These are phyloP conservation scores for Somion occarium DNA, from an alignment of 1,284 basidiomycete genomes.

Conservation along the genomic window DNA sequence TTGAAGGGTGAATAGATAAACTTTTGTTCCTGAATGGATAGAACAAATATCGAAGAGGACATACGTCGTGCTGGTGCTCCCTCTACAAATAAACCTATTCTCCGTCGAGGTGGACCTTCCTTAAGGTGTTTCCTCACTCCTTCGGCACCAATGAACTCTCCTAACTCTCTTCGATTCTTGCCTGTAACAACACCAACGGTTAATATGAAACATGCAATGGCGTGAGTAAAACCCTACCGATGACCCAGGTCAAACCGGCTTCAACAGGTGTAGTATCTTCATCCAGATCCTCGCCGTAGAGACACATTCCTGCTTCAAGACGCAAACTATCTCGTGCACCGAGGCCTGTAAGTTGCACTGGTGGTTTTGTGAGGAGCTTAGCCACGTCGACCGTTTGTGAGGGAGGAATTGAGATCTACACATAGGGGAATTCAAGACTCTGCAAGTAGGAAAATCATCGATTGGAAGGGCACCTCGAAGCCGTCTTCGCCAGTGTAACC, in stretches of 20 bases:
- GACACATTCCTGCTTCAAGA: slow-evolving; percentile 96
- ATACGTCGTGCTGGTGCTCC: slow-evolving; percentile 84
- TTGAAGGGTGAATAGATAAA: too few species aligned
- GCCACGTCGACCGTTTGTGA: slow-evolving; percentile 71
- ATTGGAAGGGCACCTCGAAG: slow-evolving; percentile 67
- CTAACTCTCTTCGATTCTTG: slow-evolving; percentile 73
- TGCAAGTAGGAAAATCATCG: neutral
- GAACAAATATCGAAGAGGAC: slow-evolving; percentile 23
- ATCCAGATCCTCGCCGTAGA: slow-evolving; percentile 94
- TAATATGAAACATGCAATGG: neutral
- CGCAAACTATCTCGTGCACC: slow-evolving; percentile 92
- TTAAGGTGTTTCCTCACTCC: slow-evolving; percentile 79
- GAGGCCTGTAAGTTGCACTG: slow-evolving; percentile 86
- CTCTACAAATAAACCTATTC: slow-evolving; percentile 82
- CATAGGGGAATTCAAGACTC: slow-evolving; percentile 1
- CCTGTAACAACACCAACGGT: slow-evolving; percentile 34
- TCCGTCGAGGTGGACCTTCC: slow-evolving; percentile 72
- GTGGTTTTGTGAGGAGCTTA: slow-evolving; percentile 61
- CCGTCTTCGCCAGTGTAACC: slow-evolving; percentile 99
- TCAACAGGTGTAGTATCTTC: slow-evolving; percentile 86
- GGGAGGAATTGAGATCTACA: slow-evolving; percentile 89
- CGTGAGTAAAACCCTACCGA: slow-evolving; percentile 49
- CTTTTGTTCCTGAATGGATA: too few species aligned
- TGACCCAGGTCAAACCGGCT: slow-evolving; percentile 89
- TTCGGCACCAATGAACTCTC: slow-evolving; percentile 82